These are phyloP conservation scores for Komagataea norvegica DNA, from an alignment of 1,139 yeast genomes.

Conservation along the genomic window DNA sequence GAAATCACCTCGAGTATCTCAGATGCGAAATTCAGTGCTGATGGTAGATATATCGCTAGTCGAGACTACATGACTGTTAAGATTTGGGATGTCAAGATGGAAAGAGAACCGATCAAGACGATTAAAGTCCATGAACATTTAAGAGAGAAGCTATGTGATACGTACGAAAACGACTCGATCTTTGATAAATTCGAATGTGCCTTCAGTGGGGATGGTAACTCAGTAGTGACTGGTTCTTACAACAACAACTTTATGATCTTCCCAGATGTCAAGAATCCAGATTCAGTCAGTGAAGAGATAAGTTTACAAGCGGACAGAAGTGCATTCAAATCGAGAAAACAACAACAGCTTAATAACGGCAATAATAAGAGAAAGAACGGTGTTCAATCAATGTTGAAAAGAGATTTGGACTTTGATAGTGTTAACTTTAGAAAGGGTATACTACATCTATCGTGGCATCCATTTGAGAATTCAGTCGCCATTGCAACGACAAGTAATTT, in stretches of 20 bases:
- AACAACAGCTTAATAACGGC: slow-evolving; percentile 24
- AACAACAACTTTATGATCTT: slow-evolving; percentile 96
- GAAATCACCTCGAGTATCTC: slow-evolving; percentile 94
- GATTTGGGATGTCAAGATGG: slow-evolving; percentile 98
- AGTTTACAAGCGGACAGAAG: slow-evolving; percentile 96
- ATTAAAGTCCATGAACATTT: slow-evolving; percentile 94
- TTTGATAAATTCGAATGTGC: slow-evolving; percentile 98
- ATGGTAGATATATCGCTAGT: slow-evolving; percentile 91
- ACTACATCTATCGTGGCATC: slow-evolving; percentile 97
- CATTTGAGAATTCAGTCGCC: slow-evolving; percentile 92
- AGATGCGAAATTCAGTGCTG: slow-evolving; percentile 87
- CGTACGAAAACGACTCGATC: slow-evolving; percentile 97
- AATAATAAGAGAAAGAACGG: slow-evolving; percentile 26
- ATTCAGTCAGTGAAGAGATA: slow-evolving; percentile 53
- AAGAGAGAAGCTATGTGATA: slow-evolving; percentile 89
- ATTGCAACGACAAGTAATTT: slow-evolving; percentile 97
- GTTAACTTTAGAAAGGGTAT: slow-evolving; percentile 94
- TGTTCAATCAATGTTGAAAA: slow-evolving; percentile 32
- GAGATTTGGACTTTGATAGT: slow-evolving; percentile 61
- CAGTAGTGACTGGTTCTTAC: slow-evolving; percentile 96
- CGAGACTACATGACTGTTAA: slow-evolving; percentile 97
- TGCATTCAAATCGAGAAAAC: slow-evolving; percentile 82
- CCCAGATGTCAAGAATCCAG: slow-evolving; percentile 64
- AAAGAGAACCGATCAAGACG: slow-evolving; percentile 87
- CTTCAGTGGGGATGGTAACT: slow-evolving; percentile 87